Evolutionary conservation across 1,139 yeast genomes (phyloP), one percentile per base, ranked within the genome.

Genomic region (Suhomyces taliae): DNA sequence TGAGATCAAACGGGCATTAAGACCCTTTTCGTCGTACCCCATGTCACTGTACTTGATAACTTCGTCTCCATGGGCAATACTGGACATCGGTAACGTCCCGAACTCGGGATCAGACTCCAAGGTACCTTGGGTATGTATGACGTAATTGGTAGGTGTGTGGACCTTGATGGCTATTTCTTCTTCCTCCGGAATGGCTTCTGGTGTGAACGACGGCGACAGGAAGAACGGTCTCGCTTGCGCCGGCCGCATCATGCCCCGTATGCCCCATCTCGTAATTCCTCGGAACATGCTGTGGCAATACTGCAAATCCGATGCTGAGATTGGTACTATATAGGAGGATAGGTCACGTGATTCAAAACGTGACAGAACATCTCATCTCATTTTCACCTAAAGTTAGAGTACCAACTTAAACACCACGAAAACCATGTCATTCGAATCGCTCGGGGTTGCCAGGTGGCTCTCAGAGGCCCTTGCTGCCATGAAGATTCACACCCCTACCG

Each of bases 381-480:
- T 27, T 41, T 34, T 36, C 40, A 37, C 24, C 24, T 31, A 14
- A 14, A 14, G 15, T 14, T 14, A 14, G 2, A 36, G 34, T 6
- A 6, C 33, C 31, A 37, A 29, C 37, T 43, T 10, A 34, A 24
- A 12, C 19, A 12, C 33, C 43, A 15, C 9, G 1, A 24, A 2
- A 10, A 14, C 29, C 41, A 70, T 71, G 74, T 60, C 73, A 14
- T 90, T 90, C 60, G 73, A 77, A 51, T 75, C 76, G 9, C 61
- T 91, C 32, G 98, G 98, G 0, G 81, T 90, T 6, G 80, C 96
- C 36, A 82, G 78, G 64, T 91, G 99, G 97, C 82, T 95, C 27
- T 75, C 77, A 34, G 97, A 93, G 57, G 79, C 97, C 0, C 77
- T 93, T 6, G 68, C 71, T 0, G 82, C 95, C 19, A 90, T 93